Conservation (phyloP, 495 filamentous ascomycete genomes). For the Talaromyces thailandensis region DNA sequence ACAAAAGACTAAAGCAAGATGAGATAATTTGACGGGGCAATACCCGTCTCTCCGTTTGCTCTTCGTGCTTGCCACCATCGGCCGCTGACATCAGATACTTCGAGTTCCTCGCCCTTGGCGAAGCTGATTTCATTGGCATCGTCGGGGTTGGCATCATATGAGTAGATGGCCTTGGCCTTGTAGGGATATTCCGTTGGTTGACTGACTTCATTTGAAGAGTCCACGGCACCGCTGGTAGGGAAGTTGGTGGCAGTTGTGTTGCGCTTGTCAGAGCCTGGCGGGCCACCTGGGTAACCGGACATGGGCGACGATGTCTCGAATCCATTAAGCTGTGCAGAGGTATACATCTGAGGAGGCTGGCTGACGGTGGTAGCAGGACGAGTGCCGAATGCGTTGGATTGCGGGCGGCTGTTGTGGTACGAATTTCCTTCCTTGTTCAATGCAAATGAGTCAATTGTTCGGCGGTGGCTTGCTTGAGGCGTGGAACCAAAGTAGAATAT, state of each 20-base stretch:
- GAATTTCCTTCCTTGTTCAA: constrained; percentile 76
- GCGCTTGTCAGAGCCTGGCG: constrained; percentile 46
- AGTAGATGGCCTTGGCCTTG: constrained; percentile 95
- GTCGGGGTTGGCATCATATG: constrained; percentile 95
- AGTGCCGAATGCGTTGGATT: constrained; percentile 38
- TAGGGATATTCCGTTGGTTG: constrained; percentile 93
- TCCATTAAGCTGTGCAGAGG: constrained; percentile 84
- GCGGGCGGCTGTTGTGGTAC: constrained; percentile 56
- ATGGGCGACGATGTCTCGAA: constrained; percentile 95
- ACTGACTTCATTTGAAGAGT: constrained; percentile 53
- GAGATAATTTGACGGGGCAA: constrained; percentile 95
- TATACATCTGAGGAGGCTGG: constrained; percentile 90
- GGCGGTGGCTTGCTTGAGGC: constrained; percentile 76
- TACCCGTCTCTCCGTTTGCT: constrained; percentile 82
- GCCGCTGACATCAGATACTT: constrained; percentile 94
- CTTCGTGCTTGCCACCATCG: constrained; percentile 99
- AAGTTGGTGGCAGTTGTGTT: constrained; percentile 52
- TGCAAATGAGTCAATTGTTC: constrained; percentile 93
- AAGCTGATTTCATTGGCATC: constrained; percentile 98
- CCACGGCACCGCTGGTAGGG: constrained; percentile 17
- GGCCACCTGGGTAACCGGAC: constrained; percentile 62
- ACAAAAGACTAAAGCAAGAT: constrained; percentile 70
- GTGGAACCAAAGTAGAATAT: constrained; percentile 97
- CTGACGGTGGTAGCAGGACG: constrained; percentile 76
- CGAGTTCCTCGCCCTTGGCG: constrained; percentile 89